Percentiles rank a stretch among this genome's conserved stretches.
Conservation (phyloP, 768 basidiomycete genomes). For the Omphalotus guepiniiformis region DNA sequence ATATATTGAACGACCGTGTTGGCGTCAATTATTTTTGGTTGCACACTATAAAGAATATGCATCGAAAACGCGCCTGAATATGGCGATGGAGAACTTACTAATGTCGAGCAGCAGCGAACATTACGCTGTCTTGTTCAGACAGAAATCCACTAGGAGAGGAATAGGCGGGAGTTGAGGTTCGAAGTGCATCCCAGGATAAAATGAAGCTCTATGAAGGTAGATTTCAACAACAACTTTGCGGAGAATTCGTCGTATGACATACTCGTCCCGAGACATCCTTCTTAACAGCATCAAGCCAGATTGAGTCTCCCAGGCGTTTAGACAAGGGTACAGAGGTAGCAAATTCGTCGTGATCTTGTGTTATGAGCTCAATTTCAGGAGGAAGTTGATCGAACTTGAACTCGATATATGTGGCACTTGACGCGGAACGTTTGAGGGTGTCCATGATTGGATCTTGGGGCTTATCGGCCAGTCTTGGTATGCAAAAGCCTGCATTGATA, state of each 20-base stretch:
- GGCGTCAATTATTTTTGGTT: slow-evolving; percentile 39
- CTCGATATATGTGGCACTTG: slow-evolving; percentile 14
- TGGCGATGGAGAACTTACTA: slow-evolving; percentile 39
- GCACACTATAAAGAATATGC: slow-evolving; percentile 40
- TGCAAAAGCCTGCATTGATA: slow-evolving; percentile 47
- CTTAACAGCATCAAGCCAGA: not conserved
- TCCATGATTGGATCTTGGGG: slow-evolving; percentile 81
- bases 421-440: slow-evolving; percentile 31
- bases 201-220: slow-evolving; percentile 36
- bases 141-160: slow-evolving; percentile 51
- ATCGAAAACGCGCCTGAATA: not conserved
- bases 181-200: slow-evolving; percentile 62
- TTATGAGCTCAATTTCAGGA: slow-evolving; percentile 22
- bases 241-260: not conserved
- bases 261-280: not conserved
- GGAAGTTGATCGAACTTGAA: slow-evolving; percentile 18
- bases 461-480: slow-evolving; percentile 62
- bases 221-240: not conserved
- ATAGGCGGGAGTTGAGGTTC: slow-evolving; percentile 25
- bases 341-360: not conserved
- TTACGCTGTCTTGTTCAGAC: slow-evolving; percentile 56
- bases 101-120: slow-evolving; percentile 55
- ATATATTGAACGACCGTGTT: slow-evolving; percentile 38
- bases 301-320: not conserved
- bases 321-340: not conserved